These are phyloP conservation scores for Candida gigantensis DNA, from an alignment of 1,139 yeast species.

Conservation along the genomic window DNA sequence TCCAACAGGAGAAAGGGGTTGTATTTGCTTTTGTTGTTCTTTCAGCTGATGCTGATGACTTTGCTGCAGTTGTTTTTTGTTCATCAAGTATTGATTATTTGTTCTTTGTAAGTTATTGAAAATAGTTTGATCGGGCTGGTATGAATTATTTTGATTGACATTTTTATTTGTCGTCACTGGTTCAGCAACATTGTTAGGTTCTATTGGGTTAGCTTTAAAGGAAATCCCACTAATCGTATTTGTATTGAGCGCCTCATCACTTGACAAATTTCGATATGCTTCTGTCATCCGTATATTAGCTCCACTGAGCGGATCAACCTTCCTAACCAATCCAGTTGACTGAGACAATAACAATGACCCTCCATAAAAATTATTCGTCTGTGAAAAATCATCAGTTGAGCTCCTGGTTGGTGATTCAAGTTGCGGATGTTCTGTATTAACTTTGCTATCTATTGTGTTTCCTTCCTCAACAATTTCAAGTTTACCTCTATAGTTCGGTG, in stretches of 20 bases:
- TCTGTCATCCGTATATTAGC: constrained; percentile 7
- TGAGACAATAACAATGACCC: constrained; percentile 48
- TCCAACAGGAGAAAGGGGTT: constrained; percentile 8
- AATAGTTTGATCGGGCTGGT: constrained; percentile 48
- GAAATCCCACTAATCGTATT: constrained; percentile 38
- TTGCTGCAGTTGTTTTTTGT: constrained; percentile 20
- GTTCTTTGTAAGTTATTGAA: constrained; percentile 45
- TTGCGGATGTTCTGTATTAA: constrained; percentile 1
- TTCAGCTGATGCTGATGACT: constrained; percentile 13
- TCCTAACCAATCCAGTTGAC: constrained; percentile 45
- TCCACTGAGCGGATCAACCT: constrained; percentile 27
- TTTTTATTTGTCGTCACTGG: constrained; percentile 39
- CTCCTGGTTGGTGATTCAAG: constrained; percentile 17
- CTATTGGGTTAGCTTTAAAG: constrained; percentile 36
- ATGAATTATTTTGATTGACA: constrained; percentile 38
- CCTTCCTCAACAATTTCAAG: constrained; percentile 12
- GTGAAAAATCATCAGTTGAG: constrained; percentile 32
- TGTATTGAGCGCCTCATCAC: constrained; percentile 20
- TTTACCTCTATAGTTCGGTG: constrained; percentile 6
- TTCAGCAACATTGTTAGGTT: constrained; percentile 24
- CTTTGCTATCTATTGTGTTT: constrained; percentile 7
- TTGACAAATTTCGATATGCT: constrained; percentile 9
- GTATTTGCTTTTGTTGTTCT: constrained; percentile 12
- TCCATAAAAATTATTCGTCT: constrained; percentile 39
- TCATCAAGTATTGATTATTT: constrained; percentile 33